These are phyloP conservation scores for Clavispora vitiphila DNA, from an alignment of 805 yeast species.

Conservation along the genomic window DNA sequence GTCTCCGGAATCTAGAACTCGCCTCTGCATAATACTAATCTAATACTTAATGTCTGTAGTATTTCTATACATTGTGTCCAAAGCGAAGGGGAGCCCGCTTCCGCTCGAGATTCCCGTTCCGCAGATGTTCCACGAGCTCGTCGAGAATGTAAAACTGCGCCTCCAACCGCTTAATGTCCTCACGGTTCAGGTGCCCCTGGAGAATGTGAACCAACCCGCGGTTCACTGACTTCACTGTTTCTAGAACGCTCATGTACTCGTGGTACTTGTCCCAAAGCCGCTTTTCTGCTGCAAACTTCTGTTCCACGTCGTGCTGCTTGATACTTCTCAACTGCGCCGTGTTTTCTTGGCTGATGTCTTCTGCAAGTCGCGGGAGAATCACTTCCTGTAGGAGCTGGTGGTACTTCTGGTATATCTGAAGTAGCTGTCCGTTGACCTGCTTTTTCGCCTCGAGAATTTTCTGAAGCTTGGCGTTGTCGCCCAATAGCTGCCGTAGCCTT, in stretches of 20 bases:
- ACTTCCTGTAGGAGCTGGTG: slow-evolving; percentile 23
- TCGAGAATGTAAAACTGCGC: slow-evolving; percentile 11
- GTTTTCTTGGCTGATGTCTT: slow-evolving; percentile 12
- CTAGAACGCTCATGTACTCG: slow-evolving; percentile 7
- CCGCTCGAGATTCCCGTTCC: neutral
- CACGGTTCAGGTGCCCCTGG: slow-evolving; percentile 4
- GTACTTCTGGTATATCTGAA: slow-evolving; percentile 21
- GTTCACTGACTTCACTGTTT: slow-evolving; percentile 2
- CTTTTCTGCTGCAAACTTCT: slow-evolving; percentile 1
- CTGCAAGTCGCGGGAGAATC: slow-evolving; percentile 26
- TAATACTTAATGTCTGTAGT: neutral
- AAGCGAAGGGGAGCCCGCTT: neutral
- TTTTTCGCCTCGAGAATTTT: slow-evolving; percentile 15
- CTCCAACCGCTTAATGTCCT: slow-evolving; percentile 6
- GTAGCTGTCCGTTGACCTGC: slow-evolving; percentile 20
- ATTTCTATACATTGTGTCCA: neutral
- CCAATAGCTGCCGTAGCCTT: slow-evolving; percentile 19
- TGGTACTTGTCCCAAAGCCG: slow-evolving; percentile 10
- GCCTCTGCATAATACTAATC: no score
- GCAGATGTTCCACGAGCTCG: slow-evolving; percentile 1
- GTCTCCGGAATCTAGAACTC: neutral
- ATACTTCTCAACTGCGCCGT: slow-evolving; percentile 1
- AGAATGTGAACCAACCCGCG: slow-evolving; percentile 3
- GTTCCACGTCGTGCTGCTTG: neutral
- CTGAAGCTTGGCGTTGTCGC: slow-evolving; percentile 25